phyloP scores from a whole-genome alignment of 305 asterid genomes.

The Fraxinus platypoda region DNA sequence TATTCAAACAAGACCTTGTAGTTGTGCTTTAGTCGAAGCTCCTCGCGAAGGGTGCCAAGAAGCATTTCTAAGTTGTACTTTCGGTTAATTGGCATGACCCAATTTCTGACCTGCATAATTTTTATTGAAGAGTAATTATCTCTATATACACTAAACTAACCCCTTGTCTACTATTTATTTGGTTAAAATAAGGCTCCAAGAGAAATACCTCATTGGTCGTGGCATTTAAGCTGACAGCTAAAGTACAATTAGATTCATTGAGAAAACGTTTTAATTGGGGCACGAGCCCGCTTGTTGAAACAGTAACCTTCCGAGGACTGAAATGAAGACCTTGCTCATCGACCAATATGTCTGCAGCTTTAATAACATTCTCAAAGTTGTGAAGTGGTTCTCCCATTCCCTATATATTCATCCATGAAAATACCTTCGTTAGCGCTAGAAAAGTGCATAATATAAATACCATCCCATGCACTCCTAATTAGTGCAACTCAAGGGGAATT shows the following conservation, averaged over 20 bases:
- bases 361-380: constrained; percentile 78
- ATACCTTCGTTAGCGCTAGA: background rate
- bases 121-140: constrained; percentile 15
- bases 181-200: constrained; percentile 2
- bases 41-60: constrained; percentile 84
- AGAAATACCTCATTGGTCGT: constrained; percentile 82
- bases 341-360: constrained; percentile 86
- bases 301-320: constrained; percentile 91
- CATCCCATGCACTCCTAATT: background rate
- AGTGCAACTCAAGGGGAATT: background rate
- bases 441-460: background rate
- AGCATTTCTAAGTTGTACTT: constrained; percentile 79
- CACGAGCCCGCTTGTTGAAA: constrained; percentile 94
- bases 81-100: constrained; percentile 99
- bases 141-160: background rate
- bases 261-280: constrained; percentile 83
- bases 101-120: constrained; percentile 73
- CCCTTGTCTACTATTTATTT: background rate
- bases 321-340: constrained; percentile 94
- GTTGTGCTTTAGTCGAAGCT: constrained; percentile 58
- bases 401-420: constrained; percentile 28
- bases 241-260: constrained; percentile 73
- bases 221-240: constrained; percentile 97
- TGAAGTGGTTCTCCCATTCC: constrained; percentile 99
- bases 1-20: constrained; percentile 90